Evolutionary conservation across 83 land plant genomes (phyloP), one percentile per base, ranked within the genome.

Genomic region (Thuja plicata): DNA sequence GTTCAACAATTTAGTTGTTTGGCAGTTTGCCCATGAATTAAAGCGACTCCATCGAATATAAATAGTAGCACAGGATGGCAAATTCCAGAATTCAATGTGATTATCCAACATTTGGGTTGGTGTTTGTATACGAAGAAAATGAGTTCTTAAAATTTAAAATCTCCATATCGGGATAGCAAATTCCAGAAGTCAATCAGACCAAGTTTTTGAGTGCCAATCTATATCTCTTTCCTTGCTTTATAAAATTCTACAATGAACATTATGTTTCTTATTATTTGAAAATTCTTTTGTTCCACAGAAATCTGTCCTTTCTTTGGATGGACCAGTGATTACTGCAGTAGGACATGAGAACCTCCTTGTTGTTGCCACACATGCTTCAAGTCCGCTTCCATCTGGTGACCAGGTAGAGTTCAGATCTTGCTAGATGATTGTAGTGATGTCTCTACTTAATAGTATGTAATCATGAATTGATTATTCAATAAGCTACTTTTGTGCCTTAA

Each of bases 241-340:
- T 21, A 41, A 40, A 27, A 80, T n/a, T 21, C n/a, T 41, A 41
- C 48, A 80, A 40, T 27, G 10, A 0, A 27, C 8, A 27, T 24
- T 66, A 66, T 66, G 32, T 66, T 66, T 66, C 73, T 66, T 66
- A 27, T 66, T 8, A 66, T 66, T 66, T 66, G 73, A 66, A 66
- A 27, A 24, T 66, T 27, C n/a, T 66, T 27, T 66, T 27, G 8
- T 66, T 66, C n/a, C 32, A 90, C 94, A 98, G 99, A 96, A 54
- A 54, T 90, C 91, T 89, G 88, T 98, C 45, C 84, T 94, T 38
- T 97, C 93, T 66, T 92, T 98, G 85, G 91, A 93, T 86, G 99
- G 99, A 73, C 99, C 98, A 87, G 97, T 97, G 70, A 97, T 98
- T 35, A 92, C 99, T 86, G 95, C 97, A 87, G 90, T 91, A 37